Evolutionary conservation across 805 yeast species (phyloP).

Genomic region (Saccharomycopsis babjevae): DNA sequence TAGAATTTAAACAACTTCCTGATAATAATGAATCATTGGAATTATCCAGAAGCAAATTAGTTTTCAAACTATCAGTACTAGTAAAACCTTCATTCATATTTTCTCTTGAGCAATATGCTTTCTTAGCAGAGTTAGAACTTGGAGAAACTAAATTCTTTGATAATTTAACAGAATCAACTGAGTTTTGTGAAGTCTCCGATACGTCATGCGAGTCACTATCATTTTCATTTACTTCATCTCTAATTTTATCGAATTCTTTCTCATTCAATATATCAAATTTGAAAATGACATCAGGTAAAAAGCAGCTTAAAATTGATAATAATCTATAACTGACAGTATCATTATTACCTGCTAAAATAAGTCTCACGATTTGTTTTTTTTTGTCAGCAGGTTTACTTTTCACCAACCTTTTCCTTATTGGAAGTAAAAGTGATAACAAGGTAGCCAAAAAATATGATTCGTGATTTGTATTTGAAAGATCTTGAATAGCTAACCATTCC

Average conservation of each 20-base stretch:
- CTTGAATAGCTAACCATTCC: conserved; percentile 16
- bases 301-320: conserved; percentile 10
- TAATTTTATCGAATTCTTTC: not conserved
- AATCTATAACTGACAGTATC: conserved; percentile 10
- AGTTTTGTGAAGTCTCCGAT: not conserved
- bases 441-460: conserved; percentile 8
- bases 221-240: not conserved
- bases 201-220: not conserved
- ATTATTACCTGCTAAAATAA: conserved; percentile 11
- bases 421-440: conserved; percentile 7
- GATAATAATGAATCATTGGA: not conserved
- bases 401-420: conserved; percentile 8
- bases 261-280: conserved; percentile 9
- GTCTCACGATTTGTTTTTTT: conserved; percentile 7
- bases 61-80: not conserved
- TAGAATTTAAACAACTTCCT: not conserved
- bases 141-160: not conserved
- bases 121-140: not conserved
- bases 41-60: not conserved
- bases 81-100: not conserved
- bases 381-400: conserved; percentile 10
- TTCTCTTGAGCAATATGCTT: not conserved
- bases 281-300: conserved; percentile 16
- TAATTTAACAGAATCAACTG: not conserved
- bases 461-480: conserved; percentile 1